A percentile compares a stretch with the other conserved stretches of the same genome.
These are phyloP conservation scores for Sonneratia alba DNA, from an alignment of 345 rosid genomes.

Conservation along the genomic window DNA sequence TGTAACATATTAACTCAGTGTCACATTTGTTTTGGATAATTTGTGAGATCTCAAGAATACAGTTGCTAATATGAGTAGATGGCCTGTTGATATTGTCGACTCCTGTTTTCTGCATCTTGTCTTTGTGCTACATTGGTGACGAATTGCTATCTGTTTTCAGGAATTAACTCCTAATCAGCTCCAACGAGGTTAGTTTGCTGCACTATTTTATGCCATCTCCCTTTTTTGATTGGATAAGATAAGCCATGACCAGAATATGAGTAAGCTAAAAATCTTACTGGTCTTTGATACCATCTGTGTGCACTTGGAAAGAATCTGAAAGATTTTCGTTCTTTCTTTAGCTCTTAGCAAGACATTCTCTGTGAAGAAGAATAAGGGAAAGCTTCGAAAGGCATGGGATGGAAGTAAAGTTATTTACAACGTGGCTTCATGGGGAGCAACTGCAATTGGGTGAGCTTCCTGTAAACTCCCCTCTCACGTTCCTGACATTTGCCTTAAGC, in stretches of 20 bases:
- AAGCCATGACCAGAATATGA: not conserved
- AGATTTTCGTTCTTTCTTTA: constrained; percentile 19
- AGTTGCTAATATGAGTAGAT: not conserved
- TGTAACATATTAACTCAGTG: not conserved
- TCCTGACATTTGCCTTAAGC: not conserved
- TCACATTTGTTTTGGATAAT: not conserved
- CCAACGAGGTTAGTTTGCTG: constrained; percentile 64
- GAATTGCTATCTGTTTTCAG: constrained; percentile 25
- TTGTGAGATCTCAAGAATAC: not conserved
- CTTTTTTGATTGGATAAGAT: not conserved
- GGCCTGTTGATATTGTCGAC: not conserved
- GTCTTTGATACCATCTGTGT: not conserved
- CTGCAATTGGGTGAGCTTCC: constrained; percentile 68
- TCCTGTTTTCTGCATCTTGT: not conserved
- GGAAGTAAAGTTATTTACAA: constrained; percentile 93
- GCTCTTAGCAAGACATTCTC: constrained; percentile 89
- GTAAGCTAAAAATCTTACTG: not conserved
- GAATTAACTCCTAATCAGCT: constrained; percentile 86
- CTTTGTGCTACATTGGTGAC: not conserved
- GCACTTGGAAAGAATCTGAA: constrained; percentile 2
- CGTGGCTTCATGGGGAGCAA: constrained; percentile 97
- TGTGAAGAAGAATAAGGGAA: constrained; percentile 72
- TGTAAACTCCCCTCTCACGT: not conserved
- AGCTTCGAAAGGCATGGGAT: constrained; percentile 98
- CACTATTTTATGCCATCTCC: not conserved